Evolutionary conservation across 805 yeast genomes (phyloP).

Genomic region (Starmerella tilneyi): DNA sequence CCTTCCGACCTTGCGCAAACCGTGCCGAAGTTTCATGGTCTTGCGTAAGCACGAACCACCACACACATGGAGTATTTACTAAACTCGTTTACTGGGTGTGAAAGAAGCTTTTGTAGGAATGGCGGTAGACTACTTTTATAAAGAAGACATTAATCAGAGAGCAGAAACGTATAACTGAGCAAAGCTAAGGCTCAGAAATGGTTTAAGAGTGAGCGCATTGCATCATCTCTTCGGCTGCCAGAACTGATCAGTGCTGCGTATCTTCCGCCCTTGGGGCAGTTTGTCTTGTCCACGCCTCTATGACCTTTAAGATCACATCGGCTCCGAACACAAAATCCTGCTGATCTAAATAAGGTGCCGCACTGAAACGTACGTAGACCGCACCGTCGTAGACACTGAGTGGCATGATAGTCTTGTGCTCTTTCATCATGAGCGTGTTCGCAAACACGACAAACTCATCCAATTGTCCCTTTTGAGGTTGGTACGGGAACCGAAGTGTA

Average conservation of each 20-base stretch:
- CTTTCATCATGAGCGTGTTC: slow-evolving; percentile 24
- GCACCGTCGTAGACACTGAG: slow-evolving; percentile 35
- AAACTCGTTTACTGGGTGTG: too few species aligned
- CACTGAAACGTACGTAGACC: slow-evolving; percentile 44
- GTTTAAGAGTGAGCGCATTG: too few species aligned
- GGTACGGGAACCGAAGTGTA: slow-evolving; percentile 35
- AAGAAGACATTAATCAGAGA: too few species aligned
- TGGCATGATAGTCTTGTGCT: slow-evolving; percentile 43
- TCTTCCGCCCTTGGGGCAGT: not conserved
- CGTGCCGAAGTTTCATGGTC: slow-evolving; percentile 7
- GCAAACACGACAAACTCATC: slow-evolving; percentile 22
- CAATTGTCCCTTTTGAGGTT: slow-evolving; percentile 22
- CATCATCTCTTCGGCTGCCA: too few species aligned
- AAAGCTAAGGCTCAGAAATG: too few species aligned
- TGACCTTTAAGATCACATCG: slow-evolving; percentile 32
- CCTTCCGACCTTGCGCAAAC: slow-evolving; percentile 2
- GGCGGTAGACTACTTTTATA: too few species aligned
- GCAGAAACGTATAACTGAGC: too few species aligned
- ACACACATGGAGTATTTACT: too few species aligned
- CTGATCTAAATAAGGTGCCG: slow-evolving; percentile 50
- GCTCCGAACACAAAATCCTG: slow-evolving; percentile 45
- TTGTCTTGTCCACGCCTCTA: slow-evolving; percentile 28
- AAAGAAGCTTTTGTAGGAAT: too few species aligned
- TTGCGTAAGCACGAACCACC: slow-evolving; percentile 2
- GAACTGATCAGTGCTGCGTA: too few species aligned